Conservation (phyloP, 2,329 filamentous ascomycete genomes). For the Aspergillus hortae region DNA sequence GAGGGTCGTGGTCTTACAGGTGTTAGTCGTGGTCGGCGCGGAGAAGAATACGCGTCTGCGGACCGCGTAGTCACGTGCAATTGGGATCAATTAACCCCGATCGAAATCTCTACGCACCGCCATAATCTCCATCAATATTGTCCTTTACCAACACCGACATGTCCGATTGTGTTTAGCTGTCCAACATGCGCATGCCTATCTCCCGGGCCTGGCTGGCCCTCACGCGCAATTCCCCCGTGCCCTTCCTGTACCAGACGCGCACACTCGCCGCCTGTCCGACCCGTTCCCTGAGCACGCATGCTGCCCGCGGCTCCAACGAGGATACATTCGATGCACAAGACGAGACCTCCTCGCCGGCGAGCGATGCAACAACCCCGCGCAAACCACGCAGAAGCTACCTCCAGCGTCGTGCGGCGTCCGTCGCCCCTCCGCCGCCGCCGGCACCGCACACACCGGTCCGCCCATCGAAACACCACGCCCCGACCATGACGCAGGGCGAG, state of each 20-base stretch:
- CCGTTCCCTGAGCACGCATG: neutral
- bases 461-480: neutral
- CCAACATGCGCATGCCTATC: constrained; percentile 28
- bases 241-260: constrained; percentile 70
- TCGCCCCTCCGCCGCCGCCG: neutral
- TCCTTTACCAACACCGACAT: too few relatives aligned
- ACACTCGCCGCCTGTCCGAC: constrained; percentile 45
- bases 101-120: too few relatives aligned
- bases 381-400: constrained; percentile 17
- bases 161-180: neutral
- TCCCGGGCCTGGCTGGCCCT: constrained; percentile 29
- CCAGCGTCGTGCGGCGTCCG: constrained; percentile 1
- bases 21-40: neutral
- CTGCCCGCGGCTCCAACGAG: neutral
- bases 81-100: neutral
- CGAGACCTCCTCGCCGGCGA: neutral
- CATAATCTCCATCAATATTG: too few relatives aligned
- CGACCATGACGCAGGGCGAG: constrained; percentile 15
- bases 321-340: neutral
- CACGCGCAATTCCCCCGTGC: constrained; percentile 45
- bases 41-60: neutral
- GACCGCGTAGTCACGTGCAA: neutral
- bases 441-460: neutral
- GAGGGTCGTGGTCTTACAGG: neutral
- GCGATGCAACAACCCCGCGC: neutral